Evolutionary conservation across 1,284 basidiomycete species (phyloP).

Genomic region (Singerocomus rubriflavus): DNA sequence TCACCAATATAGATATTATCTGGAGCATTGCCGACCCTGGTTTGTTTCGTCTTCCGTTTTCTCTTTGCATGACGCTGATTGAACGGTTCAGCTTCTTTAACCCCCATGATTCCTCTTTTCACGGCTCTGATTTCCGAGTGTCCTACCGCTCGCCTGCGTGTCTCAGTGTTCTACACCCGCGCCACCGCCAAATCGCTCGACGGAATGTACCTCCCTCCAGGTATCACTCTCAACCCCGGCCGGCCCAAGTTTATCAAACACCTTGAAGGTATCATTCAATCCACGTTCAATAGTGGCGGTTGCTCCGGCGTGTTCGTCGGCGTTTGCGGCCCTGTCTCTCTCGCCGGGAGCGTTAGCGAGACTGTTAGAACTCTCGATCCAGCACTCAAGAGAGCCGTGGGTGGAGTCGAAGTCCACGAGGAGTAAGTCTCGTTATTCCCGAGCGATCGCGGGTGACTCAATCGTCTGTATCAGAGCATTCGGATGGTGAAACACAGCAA

Average conservation of each 20-base stretch:
- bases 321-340: slow-evolving; percentile 60
- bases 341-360: slow-evolving; percentile 53
- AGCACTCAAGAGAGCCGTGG: slow-evolving; percentile 51
- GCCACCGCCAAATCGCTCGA: slow-evolving; percentile 35
- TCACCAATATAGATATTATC: slow-evolving; percentile 61
- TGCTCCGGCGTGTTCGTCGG: slow-evolving; percentile 60
- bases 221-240: slow-evolving; percentile 47
- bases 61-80: not conserved
- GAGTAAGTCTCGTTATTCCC: slow-evolving; percentile 45
- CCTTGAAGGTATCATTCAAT: slow-evolving; percentile 48
- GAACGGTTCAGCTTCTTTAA: slow-evolving; percentile 40
- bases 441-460: not conserved
- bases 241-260: slow-evolving; percentile 48
- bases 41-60: slow-evolving; percentile 27
- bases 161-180: slow-evolving; percentile 67
- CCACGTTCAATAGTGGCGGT: slow-evolving; percentile 40
- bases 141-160: slow-evolving; percentile 43
- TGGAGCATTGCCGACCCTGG: slow-evolving; percentile 65
- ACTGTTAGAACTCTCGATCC: slow-evolving; percentile 51
- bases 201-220: slow-evolving; percentile 42
- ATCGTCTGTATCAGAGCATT: slow-evolving; percentile 9
- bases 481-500: slow-evolving; percentile 11
- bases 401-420: slow-evolving; percentile 70
- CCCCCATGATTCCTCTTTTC: slow-evolving; percentile 56
- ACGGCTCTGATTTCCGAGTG: slow-evolving; percentile 49